Percentiles rank a stretch among this genome's conserved stretches.
phyloP scores from a whole-genome alignment of 495 filamentous ascomycete species.

The Polyplosphaeria fusca region DNA sequence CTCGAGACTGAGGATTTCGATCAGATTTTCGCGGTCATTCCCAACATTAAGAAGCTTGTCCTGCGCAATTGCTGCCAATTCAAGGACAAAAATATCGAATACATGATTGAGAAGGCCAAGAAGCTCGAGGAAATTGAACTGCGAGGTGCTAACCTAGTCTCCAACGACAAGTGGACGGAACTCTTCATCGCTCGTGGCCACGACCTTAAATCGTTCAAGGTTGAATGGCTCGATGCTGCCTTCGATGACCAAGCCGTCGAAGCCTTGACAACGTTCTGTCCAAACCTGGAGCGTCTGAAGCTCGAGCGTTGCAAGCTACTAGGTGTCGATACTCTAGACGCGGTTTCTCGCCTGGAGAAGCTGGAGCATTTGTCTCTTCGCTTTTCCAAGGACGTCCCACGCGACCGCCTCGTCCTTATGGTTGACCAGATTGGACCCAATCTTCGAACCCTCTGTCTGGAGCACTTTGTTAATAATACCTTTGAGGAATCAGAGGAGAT shows the following conservation, averaged over 20 bases:
- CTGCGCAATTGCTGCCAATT: constrained; percentile 80
- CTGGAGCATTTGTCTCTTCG: constrained; percentile 73
- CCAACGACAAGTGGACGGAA: constrained; percentile 64
- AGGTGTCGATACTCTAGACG: constrained; percentile 46
- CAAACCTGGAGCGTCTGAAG: constrained; percentile 68
- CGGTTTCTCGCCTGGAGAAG: constrained; percentile 54
- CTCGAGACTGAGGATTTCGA: constrained; percentile 71
- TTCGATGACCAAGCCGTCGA: constrained; percentile 67
- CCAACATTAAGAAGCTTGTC: constrained; percentile 63
- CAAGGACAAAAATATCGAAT: constrained; percentile 77
- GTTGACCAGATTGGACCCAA: constrained; percentile 56
- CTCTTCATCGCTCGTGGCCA: constrained; percentile 61
- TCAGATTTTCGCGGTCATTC: constrained; percentile 73
- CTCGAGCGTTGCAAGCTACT: constrained; percentile 58
- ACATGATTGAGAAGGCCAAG: constrained; percentile 66
- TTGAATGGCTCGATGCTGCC: constrained; percentile 65
- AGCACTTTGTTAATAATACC: constrained; percentile 39
- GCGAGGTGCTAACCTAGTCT: constrained; percentile 75
- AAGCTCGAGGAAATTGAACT: constrained; percentile 62
- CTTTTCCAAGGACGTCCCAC: constrained; percentile 53
- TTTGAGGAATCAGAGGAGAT: constrained; percentile 4
- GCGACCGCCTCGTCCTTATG: constrained; percentile 56
- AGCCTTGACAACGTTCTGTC: constrained; percentile 56
- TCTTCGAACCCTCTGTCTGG: constrained; percentile 70
- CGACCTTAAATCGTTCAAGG: constrained; percentile 62